These are phyloP conservation scores for Colletotrichum sp. DNA, from an alignment of 2,329 filamentous ascomycete genomes.

Conservation along the genomic window DNA sequence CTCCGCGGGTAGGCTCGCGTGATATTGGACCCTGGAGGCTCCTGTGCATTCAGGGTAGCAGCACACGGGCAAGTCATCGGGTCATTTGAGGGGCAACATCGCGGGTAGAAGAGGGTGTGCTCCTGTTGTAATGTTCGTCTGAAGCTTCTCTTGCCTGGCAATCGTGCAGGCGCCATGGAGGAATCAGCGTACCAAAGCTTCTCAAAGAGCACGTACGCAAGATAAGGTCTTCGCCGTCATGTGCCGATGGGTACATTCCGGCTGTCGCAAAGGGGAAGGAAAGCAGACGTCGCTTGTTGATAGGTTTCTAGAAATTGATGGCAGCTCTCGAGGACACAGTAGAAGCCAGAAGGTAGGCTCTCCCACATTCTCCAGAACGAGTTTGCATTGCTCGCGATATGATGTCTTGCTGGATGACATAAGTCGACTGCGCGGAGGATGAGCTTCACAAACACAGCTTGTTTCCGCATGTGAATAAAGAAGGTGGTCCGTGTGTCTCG, in stretches of 20 bases:
- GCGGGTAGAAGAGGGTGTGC: neutral
- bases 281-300: neutral
- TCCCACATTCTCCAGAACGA: neutral
- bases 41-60: neutral
- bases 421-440: neutral
- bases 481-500: conserved; percentile 2
- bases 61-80: neutral
- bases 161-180: neutral
- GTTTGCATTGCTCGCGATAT: neutral
- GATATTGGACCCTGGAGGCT: conserved; percentile 4
- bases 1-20: neutral
- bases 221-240: neutral
- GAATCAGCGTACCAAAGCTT: neutral
- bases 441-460: neutral
- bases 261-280: neutral
- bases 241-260: neutral
- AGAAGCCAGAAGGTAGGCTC: neutral
- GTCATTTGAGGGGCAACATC: neutral
- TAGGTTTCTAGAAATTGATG: neutral
- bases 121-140: neutral
- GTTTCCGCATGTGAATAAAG: conserved; percentile 2
- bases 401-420: neutral
- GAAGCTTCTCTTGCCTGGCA: conserved; percentile 1
- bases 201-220: neutral
- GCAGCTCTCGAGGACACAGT: neutral